Base-by-base conservation (phyloP, 2,329 filamentous ascomycete species). In the Epichloe brachyelytri region DNA sequence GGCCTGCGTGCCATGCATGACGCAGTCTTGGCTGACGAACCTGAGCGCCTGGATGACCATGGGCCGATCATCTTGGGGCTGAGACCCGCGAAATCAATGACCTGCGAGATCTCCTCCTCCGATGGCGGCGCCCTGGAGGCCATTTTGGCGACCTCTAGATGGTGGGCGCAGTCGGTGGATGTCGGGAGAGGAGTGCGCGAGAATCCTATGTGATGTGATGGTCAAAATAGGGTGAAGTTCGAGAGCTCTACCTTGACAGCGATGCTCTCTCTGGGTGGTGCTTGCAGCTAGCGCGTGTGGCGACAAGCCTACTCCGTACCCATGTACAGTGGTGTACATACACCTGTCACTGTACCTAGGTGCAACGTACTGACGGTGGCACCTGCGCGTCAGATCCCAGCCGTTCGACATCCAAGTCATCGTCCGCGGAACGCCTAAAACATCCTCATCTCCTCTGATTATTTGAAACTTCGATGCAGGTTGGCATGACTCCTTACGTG, bases 41-140 rank as follows among this genome's bases (percentile, higher is more conserved):
- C 67, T 72, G 41, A 74, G 65, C 20, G 71, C 71, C 43, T 67
- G 60, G 43, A 65, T 61, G 33, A 72, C 65, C 55, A 74, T 60
- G 40, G 56, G 54, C 19, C 67, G 68, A 52, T 74, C 71, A n/a
- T 63, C 56, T 1, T 58, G 45, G 5, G 59, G 51, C 66, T 55
- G 33, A 73, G 65, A 37, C 60, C 57, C 5, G 67, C 63, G 56
- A 74, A 68, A 46, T 74, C 72, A 52, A 71, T 65, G 57, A 75
- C 68, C 38, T 63, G 59, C 51, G 52, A 57, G 55, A 74, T 65
- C 39, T 67, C 60, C 2, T 62, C 62, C 44, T 70, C 64, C 19
- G 64, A 62, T 19, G 68, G 68, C 30, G 68, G 66, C 30, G 69
- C 68, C 57, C 57, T 59, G 48, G 63, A 59, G 33, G 63, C 60